phyloP scores from a whole-genome alignment of 2,329 filamentous ascomycete species.

The Verticillium nonalfalfae region DNA sequence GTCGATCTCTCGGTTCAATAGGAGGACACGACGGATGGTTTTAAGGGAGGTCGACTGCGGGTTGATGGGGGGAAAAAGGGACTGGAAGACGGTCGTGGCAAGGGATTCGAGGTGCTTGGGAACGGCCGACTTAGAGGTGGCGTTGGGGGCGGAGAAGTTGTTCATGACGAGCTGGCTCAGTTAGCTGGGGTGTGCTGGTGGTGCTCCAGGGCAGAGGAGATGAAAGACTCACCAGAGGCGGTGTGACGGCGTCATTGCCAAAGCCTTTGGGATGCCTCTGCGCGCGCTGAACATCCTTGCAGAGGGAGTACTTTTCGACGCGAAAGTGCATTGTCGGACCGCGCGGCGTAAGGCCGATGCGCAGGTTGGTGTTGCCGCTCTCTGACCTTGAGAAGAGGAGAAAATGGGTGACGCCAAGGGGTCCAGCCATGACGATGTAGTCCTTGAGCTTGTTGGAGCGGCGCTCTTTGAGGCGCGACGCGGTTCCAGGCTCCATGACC shows the following conservation, averaged over 20 bases:
- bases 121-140: conserved; percentile 60
- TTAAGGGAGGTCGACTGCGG: conserved; percentile 83
- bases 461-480: conserved; percentile 81
- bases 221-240: conserved; percentile 60
- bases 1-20: conserved; percentile 74
- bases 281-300: conserved; percentile 80
- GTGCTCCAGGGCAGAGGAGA: background rate
- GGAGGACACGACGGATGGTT: conserved; percentile 85
- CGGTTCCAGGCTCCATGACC: conserved; percentile 96
- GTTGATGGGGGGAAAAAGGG: conserved; percentile 91
- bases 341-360: conserved; percentile 78
- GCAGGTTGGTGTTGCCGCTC: conserved; percentile 86
- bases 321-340: conserved; percentile 92
- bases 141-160: conserved; percentile 70
- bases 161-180: conserved; percentile 81
- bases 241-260: conserved; percentile 78
- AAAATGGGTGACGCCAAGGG: conserved; percentile 86
- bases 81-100: conserved; percentile 91
- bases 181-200: conserved; percentile 15
- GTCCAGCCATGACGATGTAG: conserved; percentile 92
- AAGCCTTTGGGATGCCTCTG: conserved; percentile 77
- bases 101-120: conserved; percentile 92
- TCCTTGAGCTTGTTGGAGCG: conserved; percentile 83
- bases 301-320: conserved; percentile 89
- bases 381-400: conserved; percentile 88